Evolutionary conservation across 768 basidiomycete genomes (phyloP).

Genomic region (Trichaptum fuscoviolaceum): DNA sequence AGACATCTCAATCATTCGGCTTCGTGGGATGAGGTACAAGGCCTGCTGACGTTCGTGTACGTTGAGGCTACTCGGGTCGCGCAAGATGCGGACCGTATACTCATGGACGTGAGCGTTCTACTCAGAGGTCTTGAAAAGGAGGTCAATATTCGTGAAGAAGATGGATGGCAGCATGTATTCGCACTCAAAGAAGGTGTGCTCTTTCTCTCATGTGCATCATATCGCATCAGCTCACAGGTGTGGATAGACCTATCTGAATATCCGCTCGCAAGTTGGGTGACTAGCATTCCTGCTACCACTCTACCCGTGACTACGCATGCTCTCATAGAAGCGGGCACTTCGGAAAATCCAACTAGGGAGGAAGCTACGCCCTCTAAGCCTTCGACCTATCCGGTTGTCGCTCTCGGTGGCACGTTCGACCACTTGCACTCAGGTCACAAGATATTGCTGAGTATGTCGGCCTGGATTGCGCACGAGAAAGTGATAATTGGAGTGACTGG

Average conservation of each 20-base stretch:
- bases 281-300: background rate
- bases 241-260: slow-evolving; percentile 9
- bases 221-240: background rate
- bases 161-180: slow-evolving; percentile 25
- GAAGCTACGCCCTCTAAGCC: background rate
- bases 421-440: slow-evolving; percentile 97
- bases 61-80: slow-evolving; percentile 78
- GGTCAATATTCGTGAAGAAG: slow-evolving; percentile 29
- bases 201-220: slow-evolving; percentile 37
- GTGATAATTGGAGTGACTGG: slow-evolving; percentile 89
- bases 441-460: slow-evolving; percentile 89
- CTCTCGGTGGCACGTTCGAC: slow-evolving; percentile 94
- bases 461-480: slow-evolving; percentile 73
- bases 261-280: slow-evolving; percentile 1
- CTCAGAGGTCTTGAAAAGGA: slow-evolving; percentile 52
- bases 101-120: slow-evolving; percentile 75
- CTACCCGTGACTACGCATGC: background rate
- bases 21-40: slow-evolving; percentile 65
- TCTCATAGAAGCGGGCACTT: background rate
- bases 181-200: slow-evolving; percentile 16
- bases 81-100: slow-evolving; percentile 57
- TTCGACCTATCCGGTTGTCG: slow-evolving; percentile 58
- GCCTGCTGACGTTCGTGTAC: slow-evolving; percentile 77
- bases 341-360: background rate
- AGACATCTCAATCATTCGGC: slow-evolving; percentile 33